Evolutionary conservation across 768 basidiomycete species (phyloP).

Genomic region (Tricholomella constricta): DNA sequence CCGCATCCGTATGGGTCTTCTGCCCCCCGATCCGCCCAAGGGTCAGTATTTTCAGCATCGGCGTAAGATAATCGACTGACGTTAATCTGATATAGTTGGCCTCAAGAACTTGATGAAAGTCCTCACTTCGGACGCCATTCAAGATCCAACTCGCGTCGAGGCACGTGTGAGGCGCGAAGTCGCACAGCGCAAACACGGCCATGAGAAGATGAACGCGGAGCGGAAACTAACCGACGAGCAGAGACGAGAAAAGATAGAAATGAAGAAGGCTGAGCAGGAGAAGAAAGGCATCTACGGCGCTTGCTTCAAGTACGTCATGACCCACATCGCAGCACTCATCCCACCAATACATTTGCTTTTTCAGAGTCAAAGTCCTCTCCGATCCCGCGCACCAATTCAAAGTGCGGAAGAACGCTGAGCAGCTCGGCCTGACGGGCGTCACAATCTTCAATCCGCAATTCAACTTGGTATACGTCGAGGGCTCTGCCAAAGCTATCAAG

Average conservation of each 20-base stretch:
- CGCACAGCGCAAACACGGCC: constrained; percentile 81
- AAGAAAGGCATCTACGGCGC: constrained; percentile 81
- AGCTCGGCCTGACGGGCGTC: constrained; percentile 82
- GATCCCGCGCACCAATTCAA: constrained; percentile 96
- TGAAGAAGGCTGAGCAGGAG: constrained; percentile 86
- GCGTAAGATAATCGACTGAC: background rate
- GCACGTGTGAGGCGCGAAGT: constrained; percentile 94
- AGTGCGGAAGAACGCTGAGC: constrained; percentile 95
- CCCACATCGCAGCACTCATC: background rate
- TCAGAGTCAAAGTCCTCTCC: constrained; percentile 81
- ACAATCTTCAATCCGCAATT: constrained; percentile 91
- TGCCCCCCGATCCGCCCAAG: constrained; percentile 95
- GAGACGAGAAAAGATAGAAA: constrained; percentile 81
- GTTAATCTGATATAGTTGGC: constrained; percentile 57
- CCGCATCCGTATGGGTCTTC: constrained; percentile 91
- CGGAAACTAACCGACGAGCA: constrained; percentile 93
- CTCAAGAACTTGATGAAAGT: constrained; percentile 97
- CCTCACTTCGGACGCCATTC: constrained; percentile 92
- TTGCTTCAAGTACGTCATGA: constrained; percentile 80
- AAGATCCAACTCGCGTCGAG: constrained; percentile 97
- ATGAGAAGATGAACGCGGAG: constrained; percentile 93
- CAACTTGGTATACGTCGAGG: constrained; percentile 92
- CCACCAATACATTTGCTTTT: background rate
- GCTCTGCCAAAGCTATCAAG: constrained; percentile 80
- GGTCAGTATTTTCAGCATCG: constrained; percentile 44